Conservation (phyloP, 2,329 filamentous ascomycete genomes). For the Sclerotinia nivalis region DNA sequence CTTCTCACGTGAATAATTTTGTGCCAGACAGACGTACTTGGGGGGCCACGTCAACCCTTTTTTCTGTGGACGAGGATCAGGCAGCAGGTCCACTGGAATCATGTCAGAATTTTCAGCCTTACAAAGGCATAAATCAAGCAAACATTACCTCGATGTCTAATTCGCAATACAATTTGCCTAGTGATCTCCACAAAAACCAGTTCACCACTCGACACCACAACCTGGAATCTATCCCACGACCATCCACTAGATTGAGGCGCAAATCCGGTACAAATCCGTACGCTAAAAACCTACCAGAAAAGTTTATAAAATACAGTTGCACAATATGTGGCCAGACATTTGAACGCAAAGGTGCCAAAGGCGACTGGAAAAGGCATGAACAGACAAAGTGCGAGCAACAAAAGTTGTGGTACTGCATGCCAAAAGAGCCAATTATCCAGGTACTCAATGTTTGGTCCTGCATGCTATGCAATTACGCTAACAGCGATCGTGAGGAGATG, state of each 20-base stretch:
- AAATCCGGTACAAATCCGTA: neutral
- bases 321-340: slow-evolving; percentile 30
- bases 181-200: neutral
- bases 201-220: neutral
- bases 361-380: slow-evolving; percentile 36
- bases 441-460: slow-evolving; percentile 27
- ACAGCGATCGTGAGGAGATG: slow-evolving; percentile 25
- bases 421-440: slow-evolving; percentile 23
- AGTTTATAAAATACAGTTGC: slow-evolving; percentile 27
- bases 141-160: neutral
- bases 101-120: neutral
- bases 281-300: slow-evolving; percentile 1
- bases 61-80: slow-evolving; percentile 2
- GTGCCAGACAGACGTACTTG: slow-evolving; percentile 26
- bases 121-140: neutral
- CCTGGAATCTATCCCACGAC: neutral
- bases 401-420: slow-evolving; percentile 32
- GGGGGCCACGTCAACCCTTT: slow-evolving; percentile 28
- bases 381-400: slow-evolving; percentile 32
- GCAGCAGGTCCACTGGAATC: neutral
- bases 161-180: neutral
- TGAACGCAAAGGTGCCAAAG: slow-evolving; percentile 26
- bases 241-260: neutral
- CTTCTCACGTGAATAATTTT: slow-evolving; percentile 13
- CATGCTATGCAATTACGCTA: slow-evolving; percentile 26